phyloP scores from a whole-genome alignment of 2,329 filamentous ascomycete genomes.

The Fusarium sp. region DNA sequence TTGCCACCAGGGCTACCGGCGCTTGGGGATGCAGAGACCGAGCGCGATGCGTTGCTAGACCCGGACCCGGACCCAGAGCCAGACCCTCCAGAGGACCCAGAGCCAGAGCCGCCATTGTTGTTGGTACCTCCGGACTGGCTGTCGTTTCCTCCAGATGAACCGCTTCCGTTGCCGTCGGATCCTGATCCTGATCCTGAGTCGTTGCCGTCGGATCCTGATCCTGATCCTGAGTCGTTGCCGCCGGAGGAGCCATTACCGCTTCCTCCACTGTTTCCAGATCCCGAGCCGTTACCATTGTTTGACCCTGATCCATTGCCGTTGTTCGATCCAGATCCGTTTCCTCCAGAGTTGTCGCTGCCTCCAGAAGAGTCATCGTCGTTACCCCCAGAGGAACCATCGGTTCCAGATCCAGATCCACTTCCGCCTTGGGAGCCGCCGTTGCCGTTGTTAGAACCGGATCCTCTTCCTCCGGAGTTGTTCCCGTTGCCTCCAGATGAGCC shows the following conservation, averaged over 20 bases:
- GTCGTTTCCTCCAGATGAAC: neutral
- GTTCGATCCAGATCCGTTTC: neutral
- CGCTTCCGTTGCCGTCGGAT: neutral
- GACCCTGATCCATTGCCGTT: neutral
- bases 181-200: neutral
- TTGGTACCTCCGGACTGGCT: neutral
- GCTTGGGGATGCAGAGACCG: neutral
- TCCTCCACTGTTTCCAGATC: neutral
- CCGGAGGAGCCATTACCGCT: neutral
- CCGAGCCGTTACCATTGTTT: too few species aligned
- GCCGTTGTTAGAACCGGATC: neutral
- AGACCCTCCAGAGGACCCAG: neutral
- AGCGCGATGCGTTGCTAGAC: neutral
- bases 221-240: neutral
- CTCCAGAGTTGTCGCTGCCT: neutral
- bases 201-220: neutral
- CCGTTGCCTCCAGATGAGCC: neutral
- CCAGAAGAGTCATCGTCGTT: neutral
- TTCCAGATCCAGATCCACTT: neutral
- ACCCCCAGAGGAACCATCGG: neutral
- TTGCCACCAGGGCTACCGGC: neutral
- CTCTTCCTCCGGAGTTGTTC: neutral
- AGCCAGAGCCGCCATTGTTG: neutral
- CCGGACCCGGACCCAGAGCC: neutral
- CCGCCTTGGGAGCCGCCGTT: neutral